Conservation (phyloP, 164 flowering plant genomes). For the Dillenia turbinata region DNA sequence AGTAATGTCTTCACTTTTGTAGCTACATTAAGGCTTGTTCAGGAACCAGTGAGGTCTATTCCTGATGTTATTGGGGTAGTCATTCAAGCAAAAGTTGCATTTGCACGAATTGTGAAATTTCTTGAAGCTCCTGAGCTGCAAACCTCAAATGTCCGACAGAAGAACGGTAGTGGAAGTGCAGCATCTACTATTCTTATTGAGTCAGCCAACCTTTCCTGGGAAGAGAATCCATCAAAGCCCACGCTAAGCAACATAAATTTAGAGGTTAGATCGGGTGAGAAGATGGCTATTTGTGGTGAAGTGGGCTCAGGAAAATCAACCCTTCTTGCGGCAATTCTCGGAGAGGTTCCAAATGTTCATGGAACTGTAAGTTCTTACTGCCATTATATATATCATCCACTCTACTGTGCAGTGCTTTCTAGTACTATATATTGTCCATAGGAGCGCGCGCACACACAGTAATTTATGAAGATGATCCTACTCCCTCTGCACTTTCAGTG, state of each 20-base stretch:
- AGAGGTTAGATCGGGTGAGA: conserved; percentile 29
- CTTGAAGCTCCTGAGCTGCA: conserved; percentile 48
- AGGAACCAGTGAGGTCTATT: conserved; percentile 41
- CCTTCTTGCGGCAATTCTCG: conserved; percentile 49
- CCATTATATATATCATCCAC: too few relatives aligned
- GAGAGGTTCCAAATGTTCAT: conserved; percentile 38
- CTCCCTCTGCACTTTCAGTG: too few relatives aligned
- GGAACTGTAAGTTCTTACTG: conserved; percentile 36
- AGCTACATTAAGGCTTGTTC: conserved; percentile 48
- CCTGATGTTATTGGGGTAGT: conserved; percentile 47
- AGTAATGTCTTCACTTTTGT: conserved; percentile 53
- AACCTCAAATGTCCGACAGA: conserved; percentile 17
- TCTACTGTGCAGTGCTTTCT: too few relatives aligned
- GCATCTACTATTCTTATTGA: conserved; percentile 21
- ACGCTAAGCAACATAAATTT: conserved; percentile 32
- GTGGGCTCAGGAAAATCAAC: conserved; percentile 66
- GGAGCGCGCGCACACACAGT: too few relatives aligned
- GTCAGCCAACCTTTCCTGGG: conserved; percentile 45
- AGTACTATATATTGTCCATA: too few relatives aligned
- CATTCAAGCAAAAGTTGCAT: conserved; percentile 55
- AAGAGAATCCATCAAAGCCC: conserved; percentile 25
- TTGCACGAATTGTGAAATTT: conserved; percentile 36
- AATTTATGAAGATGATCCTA: too few relatives aligned
- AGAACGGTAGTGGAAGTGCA: conserved; percentile 2
- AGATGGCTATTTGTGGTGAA: conserved; percentile 54